phyloP scores from a whole-genome alignment of 1,284 basidiomycete species.

The Microstroma glucosiphilum region DNA sequence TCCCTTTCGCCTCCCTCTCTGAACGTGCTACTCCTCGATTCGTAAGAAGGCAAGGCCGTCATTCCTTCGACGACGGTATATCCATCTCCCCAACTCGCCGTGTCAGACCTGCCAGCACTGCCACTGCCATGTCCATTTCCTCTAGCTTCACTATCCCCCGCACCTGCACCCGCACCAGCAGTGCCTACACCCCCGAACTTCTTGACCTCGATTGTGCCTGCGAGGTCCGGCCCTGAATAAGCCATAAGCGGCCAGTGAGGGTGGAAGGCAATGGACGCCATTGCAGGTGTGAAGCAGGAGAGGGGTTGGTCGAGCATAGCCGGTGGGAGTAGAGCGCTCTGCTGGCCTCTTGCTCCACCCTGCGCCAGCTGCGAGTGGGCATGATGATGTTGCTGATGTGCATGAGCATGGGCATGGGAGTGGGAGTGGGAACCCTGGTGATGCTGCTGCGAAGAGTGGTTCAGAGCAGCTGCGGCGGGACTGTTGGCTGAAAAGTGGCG shows the following conservation, averaged over 20 bases:
- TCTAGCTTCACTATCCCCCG: too few relatives aligned
- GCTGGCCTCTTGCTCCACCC: conserved; percentile 15
- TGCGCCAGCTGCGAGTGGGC: conserved; percentile 11
- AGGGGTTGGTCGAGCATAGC: conserved; percentile 16
- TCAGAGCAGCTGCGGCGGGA: neutral
- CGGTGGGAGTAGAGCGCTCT: conserved; percentile 16
- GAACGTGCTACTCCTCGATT: too few relatives aligned
- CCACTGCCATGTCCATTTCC: too few relatives aligned
- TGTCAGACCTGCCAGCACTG: too few relatives aligned
- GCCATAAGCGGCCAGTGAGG: conserved; percentile 43
- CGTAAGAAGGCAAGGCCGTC: too few relatives aligned
- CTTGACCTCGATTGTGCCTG: conserved; percentile 10
- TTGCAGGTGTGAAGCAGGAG: conserved; percentile 33
- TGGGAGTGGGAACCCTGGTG: neutral
- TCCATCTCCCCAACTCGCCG: too few relatives aligned
- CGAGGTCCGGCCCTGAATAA: conserved; percentile 36
- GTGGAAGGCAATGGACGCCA: conserved; percentile 44
- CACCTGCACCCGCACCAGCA: too few relatives aligned
- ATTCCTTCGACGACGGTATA: too few relatives aligned
- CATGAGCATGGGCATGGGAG: conserved; percentile 8
- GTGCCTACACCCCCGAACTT: neutral
- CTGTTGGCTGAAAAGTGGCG: neutral
- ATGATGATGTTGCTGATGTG: conserved; percentile 21
- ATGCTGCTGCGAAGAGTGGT: neutral
- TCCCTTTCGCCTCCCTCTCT: too few relatives aligned